phyloP scores from a whole-genome alignment of 75 land plant genomes.

The Pseudotsuga menziesii region DNA sequence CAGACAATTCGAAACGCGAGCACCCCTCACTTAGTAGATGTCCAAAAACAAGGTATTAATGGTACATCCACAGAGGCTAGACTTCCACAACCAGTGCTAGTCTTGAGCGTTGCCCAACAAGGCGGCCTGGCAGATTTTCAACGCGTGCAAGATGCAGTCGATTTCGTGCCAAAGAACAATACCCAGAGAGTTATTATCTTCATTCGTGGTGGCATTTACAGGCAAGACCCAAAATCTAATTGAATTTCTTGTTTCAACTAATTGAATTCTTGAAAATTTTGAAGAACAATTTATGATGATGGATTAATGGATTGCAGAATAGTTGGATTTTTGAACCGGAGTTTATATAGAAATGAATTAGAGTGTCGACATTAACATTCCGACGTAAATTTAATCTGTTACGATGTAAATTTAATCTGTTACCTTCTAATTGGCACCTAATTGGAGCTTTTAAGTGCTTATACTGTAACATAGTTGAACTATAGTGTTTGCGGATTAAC shows the following conservation, averaged over 20 bases:
- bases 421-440: background rate
- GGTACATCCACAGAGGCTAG: background rate
- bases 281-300: background rate
- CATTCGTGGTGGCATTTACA: slow-evolving; percentile 24
- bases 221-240: slow-evolving; percentile 1
- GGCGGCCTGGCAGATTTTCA: slow-evolving; percentile 14
- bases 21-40: background rate
- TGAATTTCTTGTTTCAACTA: background rate
- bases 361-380: background rate
- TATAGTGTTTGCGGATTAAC: too few species aligned
- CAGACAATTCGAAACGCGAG: background rate
- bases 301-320: background rate
- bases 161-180: slow-evolving; percentile 30
- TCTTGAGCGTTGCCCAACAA: slow-evolving; percentile 9
- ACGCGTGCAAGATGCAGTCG: slow-evolving; percentile 33
- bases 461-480: too few species aligned
- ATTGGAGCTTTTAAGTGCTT: too few species aligned
- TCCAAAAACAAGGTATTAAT: background rate
- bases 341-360: background rate
- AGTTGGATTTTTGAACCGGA: background rate
- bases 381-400: background rate
- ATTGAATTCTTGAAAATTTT: background rate
- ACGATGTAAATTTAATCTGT: background rate
- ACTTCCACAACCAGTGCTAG: background rate
- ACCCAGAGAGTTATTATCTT: slow-evolving; percentile 21